Evolutionary conservation across 441 rosid genomes (phyloP).

Genomic region (Dalechampia spathulata): DNA sequence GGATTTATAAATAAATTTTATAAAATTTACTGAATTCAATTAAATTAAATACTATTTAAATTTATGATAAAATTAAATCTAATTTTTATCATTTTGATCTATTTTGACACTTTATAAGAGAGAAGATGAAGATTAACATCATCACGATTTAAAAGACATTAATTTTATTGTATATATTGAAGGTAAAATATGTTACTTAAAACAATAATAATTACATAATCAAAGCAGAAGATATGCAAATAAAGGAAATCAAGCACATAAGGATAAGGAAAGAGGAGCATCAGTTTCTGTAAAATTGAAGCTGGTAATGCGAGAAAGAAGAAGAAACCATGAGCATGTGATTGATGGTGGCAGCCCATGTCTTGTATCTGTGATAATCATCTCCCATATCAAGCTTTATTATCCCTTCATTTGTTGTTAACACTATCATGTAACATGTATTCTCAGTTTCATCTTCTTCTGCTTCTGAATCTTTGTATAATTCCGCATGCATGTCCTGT

Average conservation of each 20-base stretch:
- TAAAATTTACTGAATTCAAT: too few relatives aligned
- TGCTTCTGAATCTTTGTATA: conserved; percentile 46
- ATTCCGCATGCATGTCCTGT: conserved; percentile 62
- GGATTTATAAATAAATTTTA: too few relatives aligned
- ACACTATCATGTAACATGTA: conserved; percentile 58
- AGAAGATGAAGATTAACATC: too few relatives aligned
- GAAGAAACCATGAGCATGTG: conserved; percentile 62
- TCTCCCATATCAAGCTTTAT: conserved; percentile 79
- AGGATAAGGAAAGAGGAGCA: not conserved
- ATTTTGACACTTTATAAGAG: too few relatives aligned
- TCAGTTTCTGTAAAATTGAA: conserved; percentile 43
- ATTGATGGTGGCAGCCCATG: conserved; percentile 62
- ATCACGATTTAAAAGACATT: not conserved
- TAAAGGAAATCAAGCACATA: not conserved
- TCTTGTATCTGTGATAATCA: conserved; percentile 55
- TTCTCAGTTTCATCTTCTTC: conserved; percentile 22
- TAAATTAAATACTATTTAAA: too few relatives aligned
- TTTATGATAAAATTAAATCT: too few relatives aligned
- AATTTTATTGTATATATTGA: not conserved
- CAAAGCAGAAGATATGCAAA: conserved; percentile 8
- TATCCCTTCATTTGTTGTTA: conserved; percentile 51
- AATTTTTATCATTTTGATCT: too few relatives aligned
- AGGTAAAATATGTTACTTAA: conserved; percentile 3
- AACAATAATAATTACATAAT: conserved; percentile 11
- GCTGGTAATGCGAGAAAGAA: conserved; percentile 45